These are phyloP conservation scores for Pythium sukuiense DNA, from an alignment of 352 stramenopile species.

Conservation along the genomic window DNA sequence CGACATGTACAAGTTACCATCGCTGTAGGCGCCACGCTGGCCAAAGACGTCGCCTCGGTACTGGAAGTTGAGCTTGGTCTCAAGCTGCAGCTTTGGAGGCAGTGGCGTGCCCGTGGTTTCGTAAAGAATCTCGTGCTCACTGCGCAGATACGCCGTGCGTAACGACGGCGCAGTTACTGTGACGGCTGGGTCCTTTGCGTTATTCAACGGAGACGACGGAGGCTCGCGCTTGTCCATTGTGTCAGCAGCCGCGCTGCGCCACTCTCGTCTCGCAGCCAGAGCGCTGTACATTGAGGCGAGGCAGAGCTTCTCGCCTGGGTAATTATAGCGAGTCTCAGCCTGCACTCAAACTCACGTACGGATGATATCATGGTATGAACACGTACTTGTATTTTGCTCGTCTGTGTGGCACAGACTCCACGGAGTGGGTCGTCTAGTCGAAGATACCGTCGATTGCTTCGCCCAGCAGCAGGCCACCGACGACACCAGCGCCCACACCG, in stretches of 20 bases:
- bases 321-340: neutral
- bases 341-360: neutral
- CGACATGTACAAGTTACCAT: conserved; percentile 74
- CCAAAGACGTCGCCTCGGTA: conserved; percentile 74
- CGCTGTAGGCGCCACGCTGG: conserved; percentile 69
- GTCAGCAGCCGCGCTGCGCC: no score
- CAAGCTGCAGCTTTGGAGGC: conserved; percentile 17
- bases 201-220: neutral
- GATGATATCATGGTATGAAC: neutral
- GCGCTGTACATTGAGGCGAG: no score
- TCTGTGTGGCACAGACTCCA: neutral
- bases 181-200: neutral
- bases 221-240: conserved; percentile 17
- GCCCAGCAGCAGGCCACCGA: conserved; percentile 75
- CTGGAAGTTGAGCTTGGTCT: conserved; percentile 54
- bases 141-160: conserved; percentile 9
- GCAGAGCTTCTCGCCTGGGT: neutral
- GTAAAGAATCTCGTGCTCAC: conserved; percentile 16
- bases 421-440: conserved; percentile 18
- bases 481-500: conserved; percentile 67
- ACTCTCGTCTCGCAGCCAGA: no score
- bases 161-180: neutral
- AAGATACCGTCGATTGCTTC: conserved; percentile 68
- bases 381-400: conserved; percentile 16
- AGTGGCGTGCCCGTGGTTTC: conserved; percentile 13